Conservation (phyloP, 768 basidiomycete genomes). For the Macrolepiota fuliginosa region DNA sequence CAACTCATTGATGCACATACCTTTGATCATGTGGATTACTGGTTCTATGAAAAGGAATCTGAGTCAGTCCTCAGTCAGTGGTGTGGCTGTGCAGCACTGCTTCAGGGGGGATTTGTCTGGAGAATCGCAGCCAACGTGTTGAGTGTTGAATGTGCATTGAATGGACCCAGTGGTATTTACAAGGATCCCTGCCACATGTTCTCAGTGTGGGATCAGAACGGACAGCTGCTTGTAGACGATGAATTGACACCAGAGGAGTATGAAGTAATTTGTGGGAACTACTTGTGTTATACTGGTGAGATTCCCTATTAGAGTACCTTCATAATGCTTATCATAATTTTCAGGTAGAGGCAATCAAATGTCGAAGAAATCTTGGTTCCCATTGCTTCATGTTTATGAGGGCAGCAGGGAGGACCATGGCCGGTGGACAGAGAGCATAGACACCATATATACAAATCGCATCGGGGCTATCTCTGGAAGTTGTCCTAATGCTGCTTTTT, state of each 20-base stretch:
- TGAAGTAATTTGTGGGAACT: neutral
- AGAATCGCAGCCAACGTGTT: neutral
- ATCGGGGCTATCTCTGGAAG: neutral
- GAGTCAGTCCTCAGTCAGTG: neutral
- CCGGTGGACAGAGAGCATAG: neutral
- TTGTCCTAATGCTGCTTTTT: neutral
- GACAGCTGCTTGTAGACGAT: neutral
- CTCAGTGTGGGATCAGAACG: neutral
- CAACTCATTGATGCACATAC: neutral
- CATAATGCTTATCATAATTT: neutral
- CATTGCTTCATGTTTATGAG: too few species aligned
- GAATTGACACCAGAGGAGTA: neutral
- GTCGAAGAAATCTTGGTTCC: neutral
- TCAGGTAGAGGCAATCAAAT: neutral
- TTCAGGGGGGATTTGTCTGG: neutral
- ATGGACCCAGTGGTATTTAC: neutral
- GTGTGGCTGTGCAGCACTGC: neutral
- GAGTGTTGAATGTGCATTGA: neutral
- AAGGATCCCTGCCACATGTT: neutral
- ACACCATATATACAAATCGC: neutral
- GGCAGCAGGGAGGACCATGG: neutral
- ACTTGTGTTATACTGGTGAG: neutral
- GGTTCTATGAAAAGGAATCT: neutral
- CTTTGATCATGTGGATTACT: neutral
- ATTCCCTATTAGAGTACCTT: neutral